Evolutionary conservation across 1,139 yeast species (phyloP).

Genomic region (Yamadazyma sp.): DNA sequence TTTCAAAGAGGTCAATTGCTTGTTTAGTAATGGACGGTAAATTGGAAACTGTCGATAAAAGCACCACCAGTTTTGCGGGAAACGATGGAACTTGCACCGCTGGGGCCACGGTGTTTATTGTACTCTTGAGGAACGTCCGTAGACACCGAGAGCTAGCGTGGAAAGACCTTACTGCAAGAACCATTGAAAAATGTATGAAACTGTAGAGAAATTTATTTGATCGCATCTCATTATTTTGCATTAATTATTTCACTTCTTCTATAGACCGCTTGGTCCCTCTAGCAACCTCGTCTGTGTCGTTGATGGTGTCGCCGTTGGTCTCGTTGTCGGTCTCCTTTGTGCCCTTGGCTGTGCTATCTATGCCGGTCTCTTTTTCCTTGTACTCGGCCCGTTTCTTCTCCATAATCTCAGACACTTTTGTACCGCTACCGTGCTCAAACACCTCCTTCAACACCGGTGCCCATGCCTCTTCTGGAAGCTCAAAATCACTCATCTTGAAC

Average conservation of each 20-base stretch:
- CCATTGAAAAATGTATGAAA: neutral
- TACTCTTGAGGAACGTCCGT: constrained; percentile 1
- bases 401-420: constrained; percentile 29
- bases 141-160: constrained; percentile 1
- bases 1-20: constrained; percentile 28
- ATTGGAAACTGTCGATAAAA: constrained; percentile 47
- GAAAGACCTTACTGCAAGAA: constrained; percentile 5
- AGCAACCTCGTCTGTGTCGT: neutral
- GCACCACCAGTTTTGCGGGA: constrained; percentile 24
- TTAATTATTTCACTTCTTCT: constrained; percentile 14
- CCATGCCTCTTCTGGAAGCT: constrained; percentile 65
- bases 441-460: constrained; percentile 59
- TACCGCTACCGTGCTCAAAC: constrained; percentile 31
- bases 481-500: constrained; percentile 65
- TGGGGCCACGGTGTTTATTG: constrained; percentile 20
- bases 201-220: neutral
- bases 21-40: constrained; percentile 34
- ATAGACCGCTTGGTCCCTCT: constrained; percentile 12
- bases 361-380: neutral
- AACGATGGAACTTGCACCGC: constrained; percentile 16
- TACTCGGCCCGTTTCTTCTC: constrained; percentile 3
- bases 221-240: constrained; percentile 3
- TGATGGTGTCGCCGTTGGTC: constrained; percentile 13
- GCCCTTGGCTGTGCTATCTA: constrained; percentile 3
- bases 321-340: constrained; percentile 11